phyloP scores from a whole-genome alignment of 192 early-diverging fungal genomes.

The Geranomyces variabilis region DNA sequence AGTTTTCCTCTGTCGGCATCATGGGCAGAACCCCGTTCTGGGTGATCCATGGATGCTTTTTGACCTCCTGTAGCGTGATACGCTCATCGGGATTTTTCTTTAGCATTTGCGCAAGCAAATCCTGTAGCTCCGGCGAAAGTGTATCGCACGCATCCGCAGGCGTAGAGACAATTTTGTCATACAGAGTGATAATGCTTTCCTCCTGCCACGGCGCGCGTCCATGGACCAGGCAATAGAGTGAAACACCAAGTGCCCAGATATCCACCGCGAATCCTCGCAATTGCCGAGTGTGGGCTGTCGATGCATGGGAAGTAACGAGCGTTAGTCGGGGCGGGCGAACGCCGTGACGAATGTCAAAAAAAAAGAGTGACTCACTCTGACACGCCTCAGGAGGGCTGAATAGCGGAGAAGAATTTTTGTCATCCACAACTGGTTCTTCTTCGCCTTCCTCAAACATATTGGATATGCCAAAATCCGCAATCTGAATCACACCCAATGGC shows the following conservation, averaged over 20 bases:
- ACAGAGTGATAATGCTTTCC: slow-evolving; percentile 42
- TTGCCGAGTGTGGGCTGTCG: slow-evolving; percentile 20
- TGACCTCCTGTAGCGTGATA: slow-evolving; percentile 43
- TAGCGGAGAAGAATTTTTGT: slow-evolving; percentile 58
- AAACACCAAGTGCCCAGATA: slow-evolving; percentile 65
- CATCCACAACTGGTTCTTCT: slow-evolving; percentile 45
- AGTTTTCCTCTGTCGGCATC: slow-evolving; percentile 52
- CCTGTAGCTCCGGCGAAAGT: slow-evolving; percentile 36
- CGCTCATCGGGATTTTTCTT: slow-evolving; percentile 46
- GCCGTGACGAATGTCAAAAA: too few relatives aligned
- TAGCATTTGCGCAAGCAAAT: slow-evolving; percentile 49
- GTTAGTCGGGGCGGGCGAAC: not conserved
- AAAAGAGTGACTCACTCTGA: slow-evolving; percentile 42
- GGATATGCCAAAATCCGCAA: slow-evolving; percentile 68
- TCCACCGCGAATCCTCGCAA: slow-evolving; percentile 54
- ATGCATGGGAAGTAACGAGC: not conserved
- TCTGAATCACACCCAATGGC: slow-evolving; percentile 45
- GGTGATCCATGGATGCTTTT: slow-evolving; percentile 50
- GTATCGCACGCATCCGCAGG: slow-evolving; percentile 24
- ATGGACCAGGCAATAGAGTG: slow-evolving; percentile 61
- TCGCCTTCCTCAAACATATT: slow-evolving; percentile 56
- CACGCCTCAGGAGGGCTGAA: slow-evolving; percentile 61
- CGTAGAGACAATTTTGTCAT: slow-evolving; percentile 47
- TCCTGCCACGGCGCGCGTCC: slow-evolving; percentile 57
- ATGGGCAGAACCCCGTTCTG: slow-evolving; percentile 42